Evolutionary conservation across 371 early-diverging fungal species (phyloP).

Genomic region (Mucor circinelloides): DNA sequence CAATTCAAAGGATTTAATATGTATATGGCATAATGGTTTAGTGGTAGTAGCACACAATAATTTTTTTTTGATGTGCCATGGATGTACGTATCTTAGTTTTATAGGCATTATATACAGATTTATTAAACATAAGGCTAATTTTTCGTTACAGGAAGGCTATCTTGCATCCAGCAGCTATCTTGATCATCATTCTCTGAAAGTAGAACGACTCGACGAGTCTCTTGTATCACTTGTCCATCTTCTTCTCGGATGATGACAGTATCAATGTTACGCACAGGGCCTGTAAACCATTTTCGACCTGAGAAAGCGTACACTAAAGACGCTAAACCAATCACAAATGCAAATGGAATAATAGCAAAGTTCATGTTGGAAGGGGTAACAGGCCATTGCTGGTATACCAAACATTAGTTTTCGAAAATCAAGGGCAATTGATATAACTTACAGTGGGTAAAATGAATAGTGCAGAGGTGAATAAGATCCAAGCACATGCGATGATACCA

Average conservation of each 20-base stretch:
- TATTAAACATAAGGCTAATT: background rate
- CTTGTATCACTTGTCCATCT: slow-evolving; percentile 16
- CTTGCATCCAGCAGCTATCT: background rate
- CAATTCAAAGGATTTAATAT: too few species aligned
- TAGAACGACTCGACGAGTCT: slow-evolving; percentile 6
- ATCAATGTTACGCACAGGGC: slow-evolving; percentile 41
- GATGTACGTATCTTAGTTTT: background rate
- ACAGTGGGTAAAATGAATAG: slow-evolving; percentile 59
- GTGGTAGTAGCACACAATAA: background rate
- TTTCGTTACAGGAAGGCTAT: background rate
- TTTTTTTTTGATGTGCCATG: background rate
- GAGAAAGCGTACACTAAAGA: slow-evolving; percentile 49
- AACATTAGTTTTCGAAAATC: background rate
- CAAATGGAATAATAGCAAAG: slow-evolving; percentile 51
- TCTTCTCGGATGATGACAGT: background rate
- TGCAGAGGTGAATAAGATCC: slow-evolving; percentile 62
- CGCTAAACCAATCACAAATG: slow-evolving; percentile 41
- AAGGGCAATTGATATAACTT: background rate
- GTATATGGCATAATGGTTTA: too few species aligned
- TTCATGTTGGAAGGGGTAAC: slow-evolving; percentile 63
- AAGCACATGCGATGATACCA: slow-evolving; percentile 44
- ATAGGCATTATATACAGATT: background rate
- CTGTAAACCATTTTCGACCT: slow-evolving; percentile 66
- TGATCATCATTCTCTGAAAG: slow-evolving; percentile 3
- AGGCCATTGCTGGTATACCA: slow-evolving; percentile 37